Base-by-base conservation (phyloP, 306 rosid species). In the Corylus americana region DNA sequence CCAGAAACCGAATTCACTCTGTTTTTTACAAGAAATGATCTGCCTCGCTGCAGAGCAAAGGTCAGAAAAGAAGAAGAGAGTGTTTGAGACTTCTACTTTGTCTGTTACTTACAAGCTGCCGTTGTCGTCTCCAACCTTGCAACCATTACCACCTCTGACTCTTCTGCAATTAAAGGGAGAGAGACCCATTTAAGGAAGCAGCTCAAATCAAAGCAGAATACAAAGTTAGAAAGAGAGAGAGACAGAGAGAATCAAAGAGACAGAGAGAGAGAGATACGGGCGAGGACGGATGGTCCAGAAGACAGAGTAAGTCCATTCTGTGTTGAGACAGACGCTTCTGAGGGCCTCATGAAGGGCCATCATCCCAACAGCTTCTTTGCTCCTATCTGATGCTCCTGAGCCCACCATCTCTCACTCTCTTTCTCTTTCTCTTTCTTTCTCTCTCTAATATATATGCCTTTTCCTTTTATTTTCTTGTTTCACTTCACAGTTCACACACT, bases 321-420 rank as follows among this genome's bases (percentile, higher is more conserved):
- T 47, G 85, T 86, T 88, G 77, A 88, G 87, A 82, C 92, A 88
- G 77, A 88, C 84, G 78, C 75, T 90, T 96, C 98, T 89, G 85
- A 96, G 99, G 91, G 99, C 92, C 97, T 96, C 99, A 83, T 96
- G 99, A 90, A 96, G 98, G 86, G 99, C 99, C 99, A 96, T 96
- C 99, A 96, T 96, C 88, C 98, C 99, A 79, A 93, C 97, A 80
- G 99, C 99, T 84, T 96, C 99, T 89, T 93, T 96, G 96, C 98
- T 91, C 86, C 99, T 91, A 87, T 93, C 98, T 88, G 92, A 74
- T 85, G 83, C 87, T 86, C 96, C 99, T 88, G 99, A 93, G 92
- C 99, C 99, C 99, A 93, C 99, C 99, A 96, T 95, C 82, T 92
- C 87, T 85, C 18, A 79, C 85, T 78, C 79, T 74, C 68, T 64